Evolutionary conservation across 2,329 filamentous ascomycete genomes (phyloP).

Genomic region (Hypoxylon sp.): DNA sequence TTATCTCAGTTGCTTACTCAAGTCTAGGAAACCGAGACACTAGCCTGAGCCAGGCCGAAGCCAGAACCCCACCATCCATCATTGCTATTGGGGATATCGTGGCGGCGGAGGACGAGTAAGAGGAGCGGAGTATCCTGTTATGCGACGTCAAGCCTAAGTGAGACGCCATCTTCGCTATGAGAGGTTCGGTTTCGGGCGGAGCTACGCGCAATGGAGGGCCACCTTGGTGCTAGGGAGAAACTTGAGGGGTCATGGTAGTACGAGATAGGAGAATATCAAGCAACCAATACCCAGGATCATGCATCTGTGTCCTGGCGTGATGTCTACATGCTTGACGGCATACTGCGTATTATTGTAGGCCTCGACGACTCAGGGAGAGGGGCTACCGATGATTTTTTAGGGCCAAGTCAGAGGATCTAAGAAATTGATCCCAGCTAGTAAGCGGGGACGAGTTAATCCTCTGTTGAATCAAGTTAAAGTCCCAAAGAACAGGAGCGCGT

Average conservation of each 20-base stretch:
- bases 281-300: conserved; percentile 1
- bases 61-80: conserved; percentile 15
- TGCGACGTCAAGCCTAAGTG: not conserved
- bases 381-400: not conserved
- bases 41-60: conserved; percentile 15
- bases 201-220: not conserved
- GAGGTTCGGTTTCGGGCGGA: not conserved
- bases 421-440: not conserved
- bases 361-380: not conserved
- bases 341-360: not conserved
- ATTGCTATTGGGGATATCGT: conserved; percentile 15
- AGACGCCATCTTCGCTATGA: not conserved
- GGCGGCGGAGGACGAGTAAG: conserved; percentile 18
- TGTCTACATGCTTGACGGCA: not conserved
- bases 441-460: not conserved
- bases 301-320: not conserved
- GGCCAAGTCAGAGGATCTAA: not conserved
- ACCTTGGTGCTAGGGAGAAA: not conserved
- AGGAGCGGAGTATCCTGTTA: not conserved
- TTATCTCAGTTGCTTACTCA: not conserved
- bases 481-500: not conserved
- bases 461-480: not conserved
- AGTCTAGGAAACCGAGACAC: conserved; percentile 21
- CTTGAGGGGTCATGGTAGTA: not conserved
- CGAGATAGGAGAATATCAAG: conserved; percentile 5